Conservation (phyloP, 352 stramenopile genomes). For the Phytophthora boehmeriae region DNA sequence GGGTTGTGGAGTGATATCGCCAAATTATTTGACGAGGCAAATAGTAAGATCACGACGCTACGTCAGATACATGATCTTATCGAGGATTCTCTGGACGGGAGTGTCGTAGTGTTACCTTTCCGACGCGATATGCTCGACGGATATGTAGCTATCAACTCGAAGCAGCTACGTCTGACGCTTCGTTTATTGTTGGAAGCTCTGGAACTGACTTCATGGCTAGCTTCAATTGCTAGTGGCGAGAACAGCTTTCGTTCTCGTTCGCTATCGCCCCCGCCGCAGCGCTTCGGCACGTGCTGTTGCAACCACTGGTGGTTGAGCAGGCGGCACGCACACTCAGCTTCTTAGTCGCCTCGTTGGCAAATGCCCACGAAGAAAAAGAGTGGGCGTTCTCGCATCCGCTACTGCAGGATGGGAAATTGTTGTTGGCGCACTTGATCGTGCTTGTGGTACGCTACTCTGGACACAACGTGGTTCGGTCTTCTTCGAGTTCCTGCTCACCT, state of each 20-base stretch:
- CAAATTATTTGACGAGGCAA: slow-evolving; percentile 72
- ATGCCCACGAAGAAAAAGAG: slow-evolving; percentile 43
- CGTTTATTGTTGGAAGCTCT: slow-evolving; percentile 67
- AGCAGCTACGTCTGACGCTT: slow-evolving; percentile 69
- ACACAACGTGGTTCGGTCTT: slow-evolving; percentile 17
- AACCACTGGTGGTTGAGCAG: slow-evolving; percentile 66
- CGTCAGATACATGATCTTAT: slow-evolving; percentile 69
- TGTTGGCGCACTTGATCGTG: slow-evolving; percentile 66
- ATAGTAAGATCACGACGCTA: slow-evolving; percentile 64
- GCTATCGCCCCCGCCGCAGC: slow-evolving; percentile 19
- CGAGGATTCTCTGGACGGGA: slow-evolving; percentile 41
- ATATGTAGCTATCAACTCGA: slow-evolving; percentile 74
- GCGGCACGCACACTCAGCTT: slow-evolving; percentile 70
- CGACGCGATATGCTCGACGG: slow-evolving; percentile 60
- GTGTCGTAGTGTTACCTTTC: slow-evolving; percentile 49
- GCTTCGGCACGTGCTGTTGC: slow-evolving; percentile 45
- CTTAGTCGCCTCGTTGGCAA: slow-evolving; percentile 49
- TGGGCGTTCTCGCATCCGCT: slow-evolving; percentile 62
- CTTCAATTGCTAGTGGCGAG: slow-evolving; percentile 48
- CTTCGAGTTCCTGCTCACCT: slow-evolving; percentile 38
- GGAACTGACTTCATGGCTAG: slow-evolving; percentile 70
- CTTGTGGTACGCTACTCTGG: slow-evolving; percentile 65
- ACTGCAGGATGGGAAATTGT: slow-evolving; percentile 56
- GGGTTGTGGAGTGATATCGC: slow-evolving; percentile 73
- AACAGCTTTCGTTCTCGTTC: slow-evolving; percentile 30